These are phyloP conservation scores for Tolypocladium ophioglossoides DNA, from an alignment of 2,329 filamentous ascomycete species.

Conservation along the genomic window DNA sequence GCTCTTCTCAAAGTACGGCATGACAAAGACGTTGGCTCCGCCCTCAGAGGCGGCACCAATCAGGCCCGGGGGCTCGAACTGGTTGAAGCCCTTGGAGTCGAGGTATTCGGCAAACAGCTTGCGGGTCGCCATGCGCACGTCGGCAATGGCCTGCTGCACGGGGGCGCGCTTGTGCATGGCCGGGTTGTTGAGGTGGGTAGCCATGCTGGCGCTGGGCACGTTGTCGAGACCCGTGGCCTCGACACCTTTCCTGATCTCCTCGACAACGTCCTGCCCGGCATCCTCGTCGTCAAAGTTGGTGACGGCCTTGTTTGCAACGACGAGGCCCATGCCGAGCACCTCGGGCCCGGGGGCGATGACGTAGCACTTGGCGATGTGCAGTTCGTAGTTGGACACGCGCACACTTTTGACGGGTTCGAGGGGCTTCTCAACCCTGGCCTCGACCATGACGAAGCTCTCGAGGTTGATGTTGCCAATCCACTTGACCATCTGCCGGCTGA, in stretches of 20 bases:
- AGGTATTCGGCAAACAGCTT: conserved; percentile 73
- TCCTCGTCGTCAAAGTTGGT: conserved; percentile 51
- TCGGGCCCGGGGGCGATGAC: conserved; percentile 55
- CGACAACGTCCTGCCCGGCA: conserved; percentile 21
- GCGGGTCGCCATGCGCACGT: conserved; percentile 44
- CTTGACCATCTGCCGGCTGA: conserved; percentile 89
- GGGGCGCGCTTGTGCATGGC: conserved; percentile 87
- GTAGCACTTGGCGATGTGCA: conserved; percentile 82
- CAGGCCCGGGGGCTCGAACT: conserved; percentile 83
- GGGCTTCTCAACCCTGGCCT: conserved; percentile 71
- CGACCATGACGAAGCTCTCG: conserved; percentile 75
- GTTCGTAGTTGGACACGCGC: conserved; percentile 67
- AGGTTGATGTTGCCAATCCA: conserved; percentile 65
- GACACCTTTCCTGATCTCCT: conserved; percentile 32
- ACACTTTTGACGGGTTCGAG: conserved; percentile 83
- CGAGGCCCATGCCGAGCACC: conserved; percentile 47
- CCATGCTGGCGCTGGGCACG: conserved; percentile 66
- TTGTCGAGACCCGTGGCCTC: conserved; percentile 30
- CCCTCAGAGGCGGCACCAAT: conserved; percentile 88
- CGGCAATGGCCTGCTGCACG: conserved; percentile 74
- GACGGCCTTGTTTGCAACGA: conserved; percentile 42
- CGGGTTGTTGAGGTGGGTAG: conserved; percentile 81
- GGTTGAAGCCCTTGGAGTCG: conserved; percentile 60
- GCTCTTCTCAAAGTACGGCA: conserved; percentile 80
- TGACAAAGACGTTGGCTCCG: conserved; percentile 80